Conservation (phyloP, 1,139 yeast species). For the Hansenula sp. region DNA sequence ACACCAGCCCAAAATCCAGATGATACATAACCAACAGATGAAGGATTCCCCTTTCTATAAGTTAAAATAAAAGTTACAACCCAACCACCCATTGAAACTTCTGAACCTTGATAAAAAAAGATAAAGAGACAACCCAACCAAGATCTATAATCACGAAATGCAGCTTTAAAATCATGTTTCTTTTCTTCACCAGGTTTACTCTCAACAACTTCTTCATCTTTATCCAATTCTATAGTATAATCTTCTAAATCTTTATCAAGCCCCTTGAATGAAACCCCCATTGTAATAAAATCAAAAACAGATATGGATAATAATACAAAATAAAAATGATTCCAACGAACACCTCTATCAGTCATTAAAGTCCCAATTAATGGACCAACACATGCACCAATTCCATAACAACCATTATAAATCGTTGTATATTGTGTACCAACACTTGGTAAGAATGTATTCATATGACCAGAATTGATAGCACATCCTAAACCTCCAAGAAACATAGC, state of each 20-base stretch:
- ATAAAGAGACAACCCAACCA: slow-evolving; percentile 55
- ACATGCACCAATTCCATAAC: slow-evolving; percentile 65
- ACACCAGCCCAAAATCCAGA: slow-evolving; percentile 74
- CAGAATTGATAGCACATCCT: slow-evolving; percentile 51
- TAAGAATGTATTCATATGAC: slow-evolving; percentile 55
- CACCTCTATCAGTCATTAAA: slow-evolving; percentile 38
- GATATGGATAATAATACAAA: slow-evolving; percentile 41
- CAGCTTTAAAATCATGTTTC: slow-evolving; percentile 24
- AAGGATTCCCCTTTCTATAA: slow-evolving; percentile 44
- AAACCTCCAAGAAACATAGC: slow-evolving; percentile 58
- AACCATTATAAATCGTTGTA: slow-evolving; percentile 52
- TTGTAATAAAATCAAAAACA: slow-evolving; percentile 26
- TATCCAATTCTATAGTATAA: too few species aligned
- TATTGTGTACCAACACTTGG: slow-evolving; percentile 45
- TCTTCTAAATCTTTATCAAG: slow-evolving; percentile 37
- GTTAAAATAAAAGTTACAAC: slow-evolving; percentile 58
- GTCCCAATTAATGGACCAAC: slow-evolving; percentile 57
- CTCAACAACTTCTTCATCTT: slow-evolving; percentile 3
- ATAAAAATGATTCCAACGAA: slow-evolving; percentile 52
- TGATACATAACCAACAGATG: slow-evolving; percentile 55
- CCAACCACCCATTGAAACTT: slow-evolving; percentile 71
- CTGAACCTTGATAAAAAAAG: slow-evolving; percentile 64
- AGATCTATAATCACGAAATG: slow-evolving; percentile 39
- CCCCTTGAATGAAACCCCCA: slow-evolving; percentile 35
- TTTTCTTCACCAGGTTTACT: neutral